Evolutionary conservation across 139 green algal genomes (phyloP), one percentile per base, ranked within the genome.

Genomic region (Spirogloea muscicola): DNA sequence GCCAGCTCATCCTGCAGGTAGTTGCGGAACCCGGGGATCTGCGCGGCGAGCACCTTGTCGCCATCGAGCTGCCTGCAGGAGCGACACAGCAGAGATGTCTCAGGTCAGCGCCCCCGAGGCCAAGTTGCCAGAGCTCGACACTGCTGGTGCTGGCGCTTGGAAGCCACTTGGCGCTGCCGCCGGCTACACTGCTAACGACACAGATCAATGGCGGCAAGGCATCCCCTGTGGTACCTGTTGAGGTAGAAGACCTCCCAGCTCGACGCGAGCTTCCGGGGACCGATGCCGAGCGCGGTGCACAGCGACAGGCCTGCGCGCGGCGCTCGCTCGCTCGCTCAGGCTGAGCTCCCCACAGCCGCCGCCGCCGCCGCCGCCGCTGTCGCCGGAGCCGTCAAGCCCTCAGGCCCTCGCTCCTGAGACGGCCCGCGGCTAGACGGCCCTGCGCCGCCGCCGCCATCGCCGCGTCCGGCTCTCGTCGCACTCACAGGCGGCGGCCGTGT

Each of bases 181-280:
- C 31, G 44, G 16, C 16, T 49, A 16, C 44, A 9, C 29, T 7
- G n/a, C 13, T 49, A 42, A 69, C 41, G 9, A 6, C n/a, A 64
- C 16, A 39, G 16, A 63, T 25, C 29, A 49, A 33, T 43, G 21
- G 46, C 52, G 7, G 4, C 6, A 39, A 52, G 41, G 60, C 16
- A 69, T 63, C n/a, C 16, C 5, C 25, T 13, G 5, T 33, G n/a
- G 16, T 64, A 69, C 57, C 33, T 70, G 65, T 75, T 76, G 6
- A 74, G 57, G 65, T 48, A 68, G 39, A 72, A 72, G 43, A 72
- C 46, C 48, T 72, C 62, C 62, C 62, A 72, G 43, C 46, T 72
- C n/a, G n/a, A n/a, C n/a, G n/a, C n/a, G n/a, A n/a, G n/a, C n/a
- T n/a, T n/a, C n/a, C n/a, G n/a, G n/a, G n/a, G n/a, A n/a, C n/a